Percentiles rank a stretch among this genome's conserved stretches.
phyloP scores from a whole-genome alignment of 768 basidiomycete genomes.

The Termitomyces sp. region DNA sequence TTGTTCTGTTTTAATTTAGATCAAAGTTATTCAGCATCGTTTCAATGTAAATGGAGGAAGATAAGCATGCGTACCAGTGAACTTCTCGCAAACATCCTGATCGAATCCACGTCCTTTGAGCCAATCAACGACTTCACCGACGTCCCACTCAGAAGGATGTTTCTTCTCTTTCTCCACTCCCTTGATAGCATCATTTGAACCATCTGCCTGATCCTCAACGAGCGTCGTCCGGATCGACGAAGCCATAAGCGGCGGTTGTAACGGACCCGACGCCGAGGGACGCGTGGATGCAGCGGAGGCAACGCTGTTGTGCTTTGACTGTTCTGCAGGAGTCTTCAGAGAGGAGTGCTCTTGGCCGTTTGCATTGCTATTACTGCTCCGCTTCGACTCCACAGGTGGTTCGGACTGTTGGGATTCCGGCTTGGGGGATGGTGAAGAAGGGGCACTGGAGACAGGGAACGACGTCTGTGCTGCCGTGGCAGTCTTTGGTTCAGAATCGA shows the following conservation, averaged over 20 bases:
- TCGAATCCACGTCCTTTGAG: slow-evolving; percentile 82
- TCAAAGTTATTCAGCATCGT: neutral
- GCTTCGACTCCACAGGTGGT: neutral
- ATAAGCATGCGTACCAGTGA: slow-evolving; percentile 80
- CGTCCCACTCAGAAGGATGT: slow-evolving; percentile 73
- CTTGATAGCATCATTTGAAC: neutral
- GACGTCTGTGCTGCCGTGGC: slow-evolving; percentile 34
- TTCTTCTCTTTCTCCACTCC: slow-evolving; percentile 28
- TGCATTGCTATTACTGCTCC: slow-evolving; percentile 10
- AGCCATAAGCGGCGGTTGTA: slow-evolving; percentile 13
- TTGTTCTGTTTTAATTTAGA: slow-evolving; percentile 62
- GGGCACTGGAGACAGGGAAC: slow-evolving; percentile 23
- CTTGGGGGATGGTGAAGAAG: slow-evolving; percentile 11
- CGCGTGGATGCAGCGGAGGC: slow-evolving; percentile 14
- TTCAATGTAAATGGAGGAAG: neutral
- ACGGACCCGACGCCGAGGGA: slow-evolving; percentile 7
- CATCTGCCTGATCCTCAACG: neutral
- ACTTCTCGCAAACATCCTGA: slow-evolving; percentile 76
- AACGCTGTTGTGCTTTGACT: slow-evolving; percentile 43
- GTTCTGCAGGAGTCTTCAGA: slow-evolving; percentile 15
- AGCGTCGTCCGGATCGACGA: neutral
- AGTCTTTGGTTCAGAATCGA: slow-evolving; percentile 29
- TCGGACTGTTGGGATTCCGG: neutral
- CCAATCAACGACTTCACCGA: slow-evolving; percentile 92
- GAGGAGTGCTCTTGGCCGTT: slow-evolving; percentile 23